Conservation (phyloP, 768 basidiomycete genomes). For the Russula abietina region DNA sequence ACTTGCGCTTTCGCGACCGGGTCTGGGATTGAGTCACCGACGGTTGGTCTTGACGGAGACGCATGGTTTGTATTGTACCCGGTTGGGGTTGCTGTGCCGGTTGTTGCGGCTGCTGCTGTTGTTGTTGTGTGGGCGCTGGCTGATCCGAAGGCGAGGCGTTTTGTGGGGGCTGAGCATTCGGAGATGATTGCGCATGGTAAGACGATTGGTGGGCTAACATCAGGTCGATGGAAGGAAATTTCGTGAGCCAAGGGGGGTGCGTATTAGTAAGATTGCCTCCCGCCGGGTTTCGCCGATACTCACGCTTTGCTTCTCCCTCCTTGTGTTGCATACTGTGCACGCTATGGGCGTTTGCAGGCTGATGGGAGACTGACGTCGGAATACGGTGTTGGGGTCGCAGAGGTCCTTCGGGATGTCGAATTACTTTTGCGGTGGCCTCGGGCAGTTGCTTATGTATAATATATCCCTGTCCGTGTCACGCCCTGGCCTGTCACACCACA, state of each 20-base stretch:
- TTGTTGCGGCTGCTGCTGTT: constrained; percentile 21
- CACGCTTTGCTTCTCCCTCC: constrained; percentile 17
- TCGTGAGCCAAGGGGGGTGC: constrained; percentile 25
- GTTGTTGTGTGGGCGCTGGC: constrained; percentile 12
- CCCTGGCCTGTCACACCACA: not conserved
- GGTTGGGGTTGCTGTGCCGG: constrained; percentile 21
- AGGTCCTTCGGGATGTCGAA: constrained; percentile 12
- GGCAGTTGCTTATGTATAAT: constrained; percentile 17
- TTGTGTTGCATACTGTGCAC: not conserved
- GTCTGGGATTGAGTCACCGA: constrained; percentile 35
- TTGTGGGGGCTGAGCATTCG: constrained; percentile 11
- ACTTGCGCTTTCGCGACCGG: constrained; percentile 62
- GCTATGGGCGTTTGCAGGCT: not conserved
- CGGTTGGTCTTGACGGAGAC: constrained; percentile 54
- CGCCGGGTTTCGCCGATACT: constrained; percentile 25
- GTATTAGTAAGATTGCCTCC: constrained; percentile 34
- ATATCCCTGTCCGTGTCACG: constrained; percentile 1
- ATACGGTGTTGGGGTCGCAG: not conserved
- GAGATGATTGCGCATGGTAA: constrained; percentile 28
- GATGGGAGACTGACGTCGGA: not conserved
- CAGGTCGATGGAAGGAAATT: constrained; percentile 27
- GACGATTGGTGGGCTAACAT: constrained; percentile 33
- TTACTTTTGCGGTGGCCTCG: not conserved
- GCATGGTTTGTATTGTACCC: constrained; percentile 39
- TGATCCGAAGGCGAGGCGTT: constrained; percentile 13